Evolutionary conservation across 305 asterid genomes (phyloP).

Genomic region (Ajuga reptans): DNA sequence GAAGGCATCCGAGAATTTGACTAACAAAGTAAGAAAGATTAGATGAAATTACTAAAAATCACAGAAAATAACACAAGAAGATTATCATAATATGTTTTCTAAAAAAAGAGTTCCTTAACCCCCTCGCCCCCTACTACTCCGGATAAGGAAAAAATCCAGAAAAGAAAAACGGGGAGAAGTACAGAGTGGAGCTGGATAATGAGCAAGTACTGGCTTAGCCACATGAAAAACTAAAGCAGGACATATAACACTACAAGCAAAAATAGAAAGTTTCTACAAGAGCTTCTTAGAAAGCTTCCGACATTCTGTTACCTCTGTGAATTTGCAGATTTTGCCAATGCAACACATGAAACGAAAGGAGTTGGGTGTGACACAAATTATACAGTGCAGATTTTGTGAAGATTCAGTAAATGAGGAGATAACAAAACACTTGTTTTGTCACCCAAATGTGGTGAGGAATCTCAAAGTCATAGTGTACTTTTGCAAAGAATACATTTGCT

Average conservation of each 20-base stretch:
- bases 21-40: constrained; percentile 32
- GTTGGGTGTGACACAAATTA: not conserved
- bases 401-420: not conserved
- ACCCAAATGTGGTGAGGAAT: not conserved
- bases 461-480: not conserved
- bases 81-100: not conserved
- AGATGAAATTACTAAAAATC: constrained; percentile 6
- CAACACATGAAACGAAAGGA: not conserved
- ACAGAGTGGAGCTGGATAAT: not conserved
- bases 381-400: not conserved
- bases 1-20: constrained; percentile 48
- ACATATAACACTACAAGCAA: not conserved
- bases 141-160: not conserved
- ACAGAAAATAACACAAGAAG: not conserved
- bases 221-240: not conserved
- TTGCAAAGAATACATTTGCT: not conserved
- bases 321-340: not conserved
- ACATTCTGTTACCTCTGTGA: not conserved
- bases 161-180: not conserved
- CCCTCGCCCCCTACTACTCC: not conserved
- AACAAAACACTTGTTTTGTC: not conserved
- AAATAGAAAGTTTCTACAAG: not conserved
- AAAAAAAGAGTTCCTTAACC: not conserved
- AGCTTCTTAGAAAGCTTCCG: not conserved
- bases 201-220: not conserved